Conservation (phyloP, 1,284 basidiomycete species). For the Trametes versicolor region DNA sequence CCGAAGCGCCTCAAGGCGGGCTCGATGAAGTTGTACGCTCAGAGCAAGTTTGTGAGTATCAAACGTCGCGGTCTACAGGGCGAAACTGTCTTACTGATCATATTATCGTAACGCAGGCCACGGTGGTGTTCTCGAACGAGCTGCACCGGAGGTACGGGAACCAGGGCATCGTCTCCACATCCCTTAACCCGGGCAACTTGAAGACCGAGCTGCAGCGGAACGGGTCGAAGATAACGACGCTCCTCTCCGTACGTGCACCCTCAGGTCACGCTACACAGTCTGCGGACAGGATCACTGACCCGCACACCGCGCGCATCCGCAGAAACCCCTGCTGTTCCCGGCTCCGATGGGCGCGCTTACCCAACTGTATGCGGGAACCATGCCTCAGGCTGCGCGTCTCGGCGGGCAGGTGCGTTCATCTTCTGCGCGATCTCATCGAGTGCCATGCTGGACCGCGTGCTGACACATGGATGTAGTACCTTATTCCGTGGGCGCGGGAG, state of each 20-base stretch:
- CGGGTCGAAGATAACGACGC: conserved; percentile 18
- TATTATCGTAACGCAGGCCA: not conserved
- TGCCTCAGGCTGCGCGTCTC: conserved; percentile 37
- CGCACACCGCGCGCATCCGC: not conserved
- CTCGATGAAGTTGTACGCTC: conserved; percentile 49
- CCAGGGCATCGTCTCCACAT: conserved; percentile 60
- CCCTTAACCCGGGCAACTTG: conserved; percentile 57
- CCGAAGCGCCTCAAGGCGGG: conserved; percentile 40
- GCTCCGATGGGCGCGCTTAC: conserved; percentile 41
- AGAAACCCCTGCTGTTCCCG: conserved; percentile 34
- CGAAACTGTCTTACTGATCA: not conserved
- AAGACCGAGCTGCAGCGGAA: conserved; percentile 55
- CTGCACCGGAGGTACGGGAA: conserved; percentile 55
- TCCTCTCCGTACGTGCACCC: conserved; percentile 2
- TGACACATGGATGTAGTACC: conserved; percentile 34
- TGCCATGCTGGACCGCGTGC: not conserved
- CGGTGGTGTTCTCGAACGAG: conserved; percentile 2
- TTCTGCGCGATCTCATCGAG: too few relatives aligned
- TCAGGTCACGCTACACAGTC: too few relatives aligned
- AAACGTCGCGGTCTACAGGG: too few relatives aligned
- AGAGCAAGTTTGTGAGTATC: conserved; percentile 49
- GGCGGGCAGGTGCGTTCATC: conserved; percentile 38
- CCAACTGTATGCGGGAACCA: conserved; percentile 44
- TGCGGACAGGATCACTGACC: not conserved
- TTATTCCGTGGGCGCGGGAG: conserved; percentile 51